Evolutionary conservation across 768 basidiomycete species (phyloP).

Genomic region (Suillus subluteus): DNA sequence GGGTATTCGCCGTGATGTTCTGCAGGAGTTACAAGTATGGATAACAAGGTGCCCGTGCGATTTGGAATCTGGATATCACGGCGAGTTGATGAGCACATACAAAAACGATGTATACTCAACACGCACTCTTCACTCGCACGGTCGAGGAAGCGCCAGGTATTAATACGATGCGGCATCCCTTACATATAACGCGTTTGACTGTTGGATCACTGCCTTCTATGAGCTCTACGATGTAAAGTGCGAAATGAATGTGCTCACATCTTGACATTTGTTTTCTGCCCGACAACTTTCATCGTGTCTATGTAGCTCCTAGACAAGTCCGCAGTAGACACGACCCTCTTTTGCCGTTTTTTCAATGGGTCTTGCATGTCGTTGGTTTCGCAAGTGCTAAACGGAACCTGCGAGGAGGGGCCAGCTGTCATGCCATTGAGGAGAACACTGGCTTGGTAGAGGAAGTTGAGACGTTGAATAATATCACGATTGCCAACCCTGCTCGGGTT

Average conservation of each 20-base stretch:
- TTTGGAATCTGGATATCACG: conserved; percentile 36
- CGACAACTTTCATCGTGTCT: conserved; percentile 67
- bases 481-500: conserved; percentile 63
- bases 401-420: conserved; percentile 20
- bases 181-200: conserved; percentile 83
- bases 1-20: conserved; percentile 64
- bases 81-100: conserved; percentile 28
- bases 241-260: conserved; percentile 53
- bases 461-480: conserved; percentile 77
- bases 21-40: conserved; percentile 64
- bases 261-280: conserved; percentile 75
- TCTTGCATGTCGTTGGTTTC: conserved; percentile 7
- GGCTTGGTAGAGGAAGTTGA: conserved; percentile 87
- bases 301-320: conserved; percentile 72
- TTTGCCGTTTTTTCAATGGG: conserved; percentile 25
- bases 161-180: conserved; percentile 63
- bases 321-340: conserved; percentile 34
- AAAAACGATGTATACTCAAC: conserved; percentile 6
- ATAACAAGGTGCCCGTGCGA: conserved; percentile 58
- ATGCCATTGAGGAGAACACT: conserved; percentile 61
- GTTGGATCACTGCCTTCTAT: conserved; percentile 64
- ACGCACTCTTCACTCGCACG: conserved; percentile 67
- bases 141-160: conserved; percentile 69
- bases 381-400: conserved; percentile 4
- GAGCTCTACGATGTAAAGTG: background rate